phyloP scores from a whole-genome alignment of 2,329 filamentous ascomycete species.

The Mycosphaerella sp. region DNA sequence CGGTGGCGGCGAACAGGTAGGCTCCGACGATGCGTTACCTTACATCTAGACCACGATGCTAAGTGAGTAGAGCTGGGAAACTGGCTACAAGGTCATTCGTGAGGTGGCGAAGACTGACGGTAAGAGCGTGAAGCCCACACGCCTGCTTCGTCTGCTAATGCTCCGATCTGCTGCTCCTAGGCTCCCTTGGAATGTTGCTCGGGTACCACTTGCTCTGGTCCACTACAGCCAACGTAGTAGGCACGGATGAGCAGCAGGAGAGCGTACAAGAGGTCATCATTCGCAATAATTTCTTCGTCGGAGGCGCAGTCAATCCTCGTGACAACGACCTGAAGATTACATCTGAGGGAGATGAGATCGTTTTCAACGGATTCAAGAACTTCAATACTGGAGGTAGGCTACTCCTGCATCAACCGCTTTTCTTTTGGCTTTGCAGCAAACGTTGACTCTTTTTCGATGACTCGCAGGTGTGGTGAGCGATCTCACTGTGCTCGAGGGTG shows the following conservation, averaged over 20 bases:
- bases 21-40: neutral
- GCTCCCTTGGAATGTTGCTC: constrained; percentile 59
- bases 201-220: constrained; percentile 60
- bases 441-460: too few species aligned
- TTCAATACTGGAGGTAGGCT: constrained; percentile 56
- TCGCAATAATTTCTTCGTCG: constrained; percentile 60
- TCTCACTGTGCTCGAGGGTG: constrained; percentile 59
- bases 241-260: constrained; percentile 55
- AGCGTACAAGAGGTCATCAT: constrained; percentile 53
- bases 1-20: constrained; percentile 45
- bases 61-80: constrained; percentile 42
- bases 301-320: constrained; percentile 59
- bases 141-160: too few species aligned
- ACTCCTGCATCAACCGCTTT: too few species aligned
- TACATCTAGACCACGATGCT: neutral
- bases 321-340: constrained; percentile 57
- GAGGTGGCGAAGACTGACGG: constrained; percentile 59
- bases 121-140: neutral
- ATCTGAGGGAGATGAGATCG: constrained; percentile 48
- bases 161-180: neutral
- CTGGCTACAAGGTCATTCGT: constrained; percentile 54
- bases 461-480: constrained; percentile 53
- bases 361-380: constrained; percentile 58
- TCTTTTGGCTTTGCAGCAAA: too few species aligned
- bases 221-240: constrained; percentile 55